Evolutionary conservation across 2,329 filamentous ascomycete species (phyloP), one percentile per base, ranked within the genome.

Genomic region (Xylaria sp.): DNA sequence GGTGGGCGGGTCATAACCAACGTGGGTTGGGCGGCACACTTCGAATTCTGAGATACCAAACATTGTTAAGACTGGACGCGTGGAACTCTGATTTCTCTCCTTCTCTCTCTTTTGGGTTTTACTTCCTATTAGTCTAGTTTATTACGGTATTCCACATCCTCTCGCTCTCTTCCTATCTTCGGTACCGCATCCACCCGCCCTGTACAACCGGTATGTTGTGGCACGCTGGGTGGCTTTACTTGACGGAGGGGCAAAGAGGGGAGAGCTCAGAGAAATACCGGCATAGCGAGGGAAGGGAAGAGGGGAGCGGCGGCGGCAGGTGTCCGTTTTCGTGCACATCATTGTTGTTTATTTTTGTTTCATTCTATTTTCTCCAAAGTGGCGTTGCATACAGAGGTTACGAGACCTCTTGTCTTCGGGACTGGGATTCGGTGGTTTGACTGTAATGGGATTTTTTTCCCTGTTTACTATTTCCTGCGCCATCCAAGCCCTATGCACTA

Each of bases 1-100:
- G 39, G 37, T 23, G 55, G 65, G 44, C 58, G 58, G 51, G 23
- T 62, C 41, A 61, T 66, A 54, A 59, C 46, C 48, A 61, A 66
- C 61, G 61, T 61, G n/a, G 48, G 57, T 51, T 63, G 63, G 69
- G 63, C 63, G 69, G 69, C 60, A 72, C 39, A 41, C 59, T 60
- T 69, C 66, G 66, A 73, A 70, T 73, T 69, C 25, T 37, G 50
- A 73, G 65, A 73, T 72, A 73, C 72, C 69, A 72, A 65, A 72
- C 37, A 70, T 68, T 23, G 60, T 65, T 72, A 71, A 23, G 31
- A 57, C 46, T 50, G 44, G 63, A 64, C 41, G 66, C 41, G 66
- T 51, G 63, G 61, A 44, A 9, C 46, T 66, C 48, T 67, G 54
- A 37, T 71, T 72, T 67, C 68, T 66, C 62, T 51, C 63, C 61